Percentiles rank a stretch among this genome's conserved stretches.
phyloP scores from a whole-genome alignment of 176 grass and related monocot genomes.

The Eleusine indica region DNA sequence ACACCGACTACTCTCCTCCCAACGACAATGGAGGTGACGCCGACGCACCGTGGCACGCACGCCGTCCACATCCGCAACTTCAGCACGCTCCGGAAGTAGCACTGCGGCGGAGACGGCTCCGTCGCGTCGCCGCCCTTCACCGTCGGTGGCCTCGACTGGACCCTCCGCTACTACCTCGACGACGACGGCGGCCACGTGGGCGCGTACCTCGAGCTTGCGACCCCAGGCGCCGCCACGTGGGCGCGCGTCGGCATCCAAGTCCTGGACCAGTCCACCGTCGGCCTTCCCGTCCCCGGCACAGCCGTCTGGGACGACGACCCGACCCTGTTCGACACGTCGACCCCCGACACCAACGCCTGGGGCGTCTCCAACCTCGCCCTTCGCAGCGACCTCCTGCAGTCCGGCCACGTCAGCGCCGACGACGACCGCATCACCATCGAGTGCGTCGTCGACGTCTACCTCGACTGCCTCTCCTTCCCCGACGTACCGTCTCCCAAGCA shows the following conservation, averaged over 20 bases:
- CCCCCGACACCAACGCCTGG: no score
- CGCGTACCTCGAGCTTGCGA: constrained; percentile 13
- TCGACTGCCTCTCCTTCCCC: background rate
- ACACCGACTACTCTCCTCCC: no score
- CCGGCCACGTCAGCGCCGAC: background rate
- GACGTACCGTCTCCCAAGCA: background rate
- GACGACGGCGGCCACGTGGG: background rate
- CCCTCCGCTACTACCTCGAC: constrained; percentile 21
- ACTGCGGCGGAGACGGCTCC: no score
- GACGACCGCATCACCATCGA: constrained; percentile 17
- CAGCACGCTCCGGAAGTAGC: no score
- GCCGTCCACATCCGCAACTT: no score
- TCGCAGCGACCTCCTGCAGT: background rate
- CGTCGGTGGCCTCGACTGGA: constrained; percentile 27
- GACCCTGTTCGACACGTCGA: background rate
- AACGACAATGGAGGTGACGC: no score
- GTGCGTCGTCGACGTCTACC: background rate
- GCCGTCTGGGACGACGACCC: background rate
- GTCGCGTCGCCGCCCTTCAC: background rate
- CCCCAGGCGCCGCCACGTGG: background rate
- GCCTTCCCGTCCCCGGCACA: background rate
- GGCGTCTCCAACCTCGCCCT: background rate
- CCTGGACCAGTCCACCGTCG: background rate
- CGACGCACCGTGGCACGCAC: no score
- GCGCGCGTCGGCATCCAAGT: constrained; percentile 26